Conservation (phyloP, 2,329 filamentous ascomycete genomes). For the Thielaviopsis ethacetica region DNA sequence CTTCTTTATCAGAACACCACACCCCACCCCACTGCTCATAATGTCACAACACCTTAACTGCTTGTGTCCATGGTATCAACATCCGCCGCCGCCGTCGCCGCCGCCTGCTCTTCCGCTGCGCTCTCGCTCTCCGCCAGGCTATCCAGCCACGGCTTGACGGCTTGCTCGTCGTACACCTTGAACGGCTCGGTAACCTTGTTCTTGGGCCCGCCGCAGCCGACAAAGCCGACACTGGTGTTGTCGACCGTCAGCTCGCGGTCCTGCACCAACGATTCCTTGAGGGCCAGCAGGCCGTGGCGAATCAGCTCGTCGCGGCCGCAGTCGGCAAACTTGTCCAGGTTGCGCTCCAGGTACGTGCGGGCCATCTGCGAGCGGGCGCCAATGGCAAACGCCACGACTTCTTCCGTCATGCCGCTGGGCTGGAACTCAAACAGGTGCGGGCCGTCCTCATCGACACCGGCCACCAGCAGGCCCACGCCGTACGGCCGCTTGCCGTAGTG, state of each 20-base stretch:
- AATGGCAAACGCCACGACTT: constrained; percentile 94
- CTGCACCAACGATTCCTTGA: constrained; percentile 92
- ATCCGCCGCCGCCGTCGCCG: too few relatives aligned
- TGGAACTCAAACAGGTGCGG: constrained; percentile 98
- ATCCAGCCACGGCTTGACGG: constrained; percentile 75
- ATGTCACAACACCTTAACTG: constrained; percentile 15
- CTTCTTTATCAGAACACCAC: too few relatives aligned
- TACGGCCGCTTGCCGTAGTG: constrained; percentile 86
- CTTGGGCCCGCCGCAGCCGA: constrained; percentile 45
- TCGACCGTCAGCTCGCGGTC: constrained; percentile 96
- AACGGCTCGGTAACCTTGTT: constrained; percentile 53
- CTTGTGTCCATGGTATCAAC: constrained; percentile 16
- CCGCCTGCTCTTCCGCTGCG: constrained; percentile 22
- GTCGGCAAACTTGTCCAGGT: constrained; percentile 67
- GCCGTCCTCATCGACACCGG: constrained; percentile 83
- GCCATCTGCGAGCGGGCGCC: constrained; percentile 96
- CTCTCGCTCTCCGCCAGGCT: constrained; percentile 40
- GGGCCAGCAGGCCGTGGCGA: constrained; percentile 71
- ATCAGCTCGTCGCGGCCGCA: constrained; percentile 73
- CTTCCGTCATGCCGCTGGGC: constrained; percentile 85
- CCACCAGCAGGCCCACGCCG: constrained; percentile 73
- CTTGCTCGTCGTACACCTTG: constrained; percentile 78
- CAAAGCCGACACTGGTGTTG: constrained; percentile 84
- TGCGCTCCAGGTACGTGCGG: constrained; percentile 85
- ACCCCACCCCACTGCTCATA: not conserved